Percentiles rank a stretch among this genome's conserved stretches.
Evolutionary conservation across 2,329 filamentous ascomycete genomes (phyloP).

Genomic region (Fusarium palustre): DNA sequence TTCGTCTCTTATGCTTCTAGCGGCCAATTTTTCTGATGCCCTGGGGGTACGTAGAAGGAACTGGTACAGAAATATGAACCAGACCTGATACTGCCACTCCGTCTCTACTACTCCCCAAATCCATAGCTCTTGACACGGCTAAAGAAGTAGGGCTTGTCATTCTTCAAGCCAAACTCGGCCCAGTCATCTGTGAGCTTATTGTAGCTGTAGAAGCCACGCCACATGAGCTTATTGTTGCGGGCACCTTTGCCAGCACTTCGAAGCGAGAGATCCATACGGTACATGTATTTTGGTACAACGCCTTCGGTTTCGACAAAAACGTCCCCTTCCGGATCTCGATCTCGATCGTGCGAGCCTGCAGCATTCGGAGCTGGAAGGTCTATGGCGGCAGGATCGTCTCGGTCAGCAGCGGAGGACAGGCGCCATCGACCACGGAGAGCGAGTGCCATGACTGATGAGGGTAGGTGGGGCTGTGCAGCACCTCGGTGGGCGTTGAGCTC

Average conservation of each 20-base stretch:
- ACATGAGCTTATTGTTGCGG: constrained; percentile 86
- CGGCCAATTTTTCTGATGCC: too few relatives aligned
- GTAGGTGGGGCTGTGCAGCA: constrained; percentile 47
- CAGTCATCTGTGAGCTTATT: constrained; percentile 91
- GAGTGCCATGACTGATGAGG: constrained; percentile 72
- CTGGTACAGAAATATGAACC: too few relatives aligned
- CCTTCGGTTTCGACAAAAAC: constrained; percentile 90
- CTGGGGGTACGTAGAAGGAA: too few relatives aligned
- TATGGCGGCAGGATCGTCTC: constrained; percentile 40
- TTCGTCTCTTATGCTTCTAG: too few relatives aligned
- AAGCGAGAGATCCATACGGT: constrained; percentile 82
- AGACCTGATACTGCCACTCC: too few relatives aligned
- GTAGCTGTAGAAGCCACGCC: constrained; percentile 93
- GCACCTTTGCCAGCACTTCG: constrained; percentile 71
- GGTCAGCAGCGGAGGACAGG: constrained; percentile 55
- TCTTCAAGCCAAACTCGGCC: constrained; percentile 78
- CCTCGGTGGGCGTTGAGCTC: constrained; percentile 65
- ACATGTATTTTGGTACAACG: constrained; percentile 80
- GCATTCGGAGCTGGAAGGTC: constrained; percentile 8
- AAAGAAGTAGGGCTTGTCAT: constrained; percentile 75
- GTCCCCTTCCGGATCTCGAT: constrained; percentile 67
- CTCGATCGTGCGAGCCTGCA: constrained; percentile 34
- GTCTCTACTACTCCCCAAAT: constrained; percentile 51
- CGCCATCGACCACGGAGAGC: constrained; percentile 71
- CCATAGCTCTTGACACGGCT: constrained; percentile 74